These are phyloP conservation scores for Dactylellina sp. DNA, from an alignment of 2,329 filamentous ascomycete genomes.

Conservation along the genomic window DNA sequence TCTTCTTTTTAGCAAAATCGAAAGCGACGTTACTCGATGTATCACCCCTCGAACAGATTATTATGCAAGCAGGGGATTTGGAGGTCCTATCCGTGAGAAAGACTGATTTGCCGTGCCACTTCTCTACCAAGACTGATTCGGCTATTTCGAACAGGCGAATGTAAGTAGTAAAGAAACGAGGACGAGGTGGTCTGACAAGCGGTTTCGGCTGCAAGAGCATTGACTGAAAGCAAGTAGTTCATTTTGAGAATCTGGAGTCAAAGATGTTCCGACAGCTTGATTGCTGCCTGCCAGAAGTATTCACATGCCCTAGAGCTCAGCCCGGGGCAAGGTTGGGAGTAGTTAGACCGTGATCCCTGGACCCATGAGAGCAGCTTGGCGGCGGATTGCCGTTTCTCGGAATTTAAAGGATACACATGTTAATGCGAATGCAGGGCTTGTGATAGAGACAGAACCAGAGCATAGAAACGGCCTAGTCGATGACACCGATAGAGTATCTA, in stretches of 20 bases:
- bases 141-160: constrained; percentile 56
- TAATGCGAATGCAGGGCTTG: constrained; percentile 54
- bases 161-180: constrained; percentile 41
- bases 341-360: constrained; percentile 39
- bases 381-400: constrained; percentile 55
- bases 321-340: constrained; percentile 30
- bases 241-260: constrained; percentile 34
- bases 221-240: constrained; percentile 42
- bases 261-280: constrained; percentile 53
- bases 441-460: constrained; percentile 36
- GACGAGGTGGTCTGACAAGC: constrained; percentile 50
- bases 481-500: constrained; percentile 27
- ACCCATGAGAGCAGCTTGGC: constrained; percentile 48
- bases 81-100: constrained; percentile 37
- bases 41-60: constrained; percentile 28
- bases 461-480: constrained; percentile 16
- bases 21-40: constrained; percentile 15
- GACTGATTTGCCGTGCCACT: constrained; percentile 27
- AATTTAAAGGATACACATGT: constrained; percentile 53
- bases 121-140: constrained; percentile 45
- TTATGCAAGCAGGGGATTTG: constrained; percentile 39
- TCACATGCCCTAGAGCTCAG: constrained; percentile 41
- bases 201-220: constrained; percentile 47
- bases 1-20: constrained; percentile 40
- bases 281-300: constrained; percentile 44